A percentile compares a stretch with the other conserved stretches of the same genome.
These are phyloP conservation scores for Penicillium sp. DNA, from an alignment of 2,329 filamentous ascomycete species.

Conservation along the genomic window DNA sequence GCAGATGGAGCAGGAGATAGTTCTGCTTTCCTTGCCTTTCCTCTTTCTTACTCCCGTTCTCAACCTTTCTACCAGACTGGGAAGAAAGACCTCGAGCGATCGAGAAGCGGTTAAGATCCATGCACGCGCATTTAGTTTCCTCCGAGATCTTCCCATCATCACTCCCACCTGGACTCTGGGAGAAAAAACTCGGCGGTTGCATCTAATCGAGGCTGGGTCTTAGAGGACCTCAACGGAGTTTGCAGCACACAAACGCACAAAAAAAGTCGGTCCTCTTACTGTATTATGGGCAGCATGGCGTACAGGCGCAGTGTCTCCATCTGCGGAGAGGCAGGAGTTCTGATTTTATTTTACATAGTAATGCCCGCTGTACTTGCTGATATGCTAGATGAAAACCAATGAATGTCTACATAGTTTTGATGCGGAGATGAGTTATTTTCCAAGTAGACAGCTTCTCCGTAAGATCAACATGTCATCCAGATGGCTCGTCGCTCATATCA, in stretches of 20 bases:
- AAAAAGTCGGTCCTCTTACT: conserved; percentile 27
- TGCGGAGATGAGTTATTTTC: not conserved
- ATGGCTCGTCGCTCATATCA: no score
- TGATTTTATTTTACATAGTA: conserved; percentile 21
- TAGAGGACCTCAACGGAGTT: conserved; percentile 20
- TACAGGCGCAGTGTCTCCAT: conserved; percentile 32
- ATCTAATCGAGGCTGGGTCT: not conserved
- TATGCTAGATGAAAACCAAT: conserved; percentile 20
- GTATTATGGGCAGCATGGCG: conserved; percentile 39
- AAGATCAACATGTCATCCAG: no score
- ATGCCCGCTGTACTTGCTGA: conserved; percentile 13
- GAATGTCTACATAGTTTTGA: conserved; percentile 7
- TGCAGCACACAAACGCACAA: conserved; percentile 18
- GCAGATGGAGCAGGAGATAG: no score
- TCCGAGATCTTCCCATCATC: not conserved
- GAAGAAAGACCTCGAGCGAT: no score
- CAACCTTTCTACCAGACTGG: no score
- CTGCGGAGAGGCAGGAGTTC: conserved; percentile 19
- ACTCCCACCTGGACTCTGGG: no score
- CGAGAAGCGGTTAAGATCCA: conserved; percentile 7
- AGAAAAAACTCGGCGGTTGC: no score
- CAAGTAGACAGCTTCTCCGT: no score
- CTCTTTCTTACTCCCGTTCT: not conserved
- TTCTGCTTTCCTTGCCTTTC: not conserved
- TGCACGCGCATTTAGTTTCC: conserved; percentile 11